Percentiles rank a stretch among this genome's conserved stretches.
Conservation (phyloP, 2,329 filamentous ascomycete genomes). For the Mollisiaceae sp. region DNA sequence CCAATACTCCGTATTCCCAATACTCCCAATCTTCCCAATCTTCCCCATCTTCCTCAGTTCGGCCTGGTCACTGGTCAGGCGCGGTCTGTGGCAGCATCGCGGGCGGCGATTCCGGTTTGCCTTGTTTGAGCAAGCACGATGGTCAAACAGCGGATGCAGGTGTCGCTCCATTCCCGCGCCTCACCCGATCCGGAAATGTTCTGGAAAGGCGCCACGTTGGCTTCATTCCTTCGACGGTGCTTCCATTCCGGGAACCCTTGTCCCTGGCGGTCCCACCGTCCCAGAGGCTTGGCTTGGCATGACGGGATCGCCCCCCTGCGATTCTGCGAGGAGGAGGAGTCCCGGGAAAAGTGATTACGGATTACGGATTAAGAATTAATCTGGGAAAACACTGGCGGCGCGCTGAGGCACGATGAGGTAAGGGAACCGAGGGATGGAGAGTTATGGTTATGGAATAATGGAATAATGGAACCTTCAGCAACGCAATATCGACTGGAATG, state of each 20-base stretch:
- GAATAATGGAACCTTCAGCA: neutral
- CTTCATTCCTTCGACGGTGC: slow-evolving; percentile 28
- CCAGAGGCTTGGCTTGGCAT: neutral
- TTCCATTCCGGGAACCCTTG: slow-evolving; percentile 18
- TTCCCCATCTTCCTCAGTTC: too few relatives aligned
- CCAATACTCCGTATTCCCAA: slow-evolving; percentile 7
- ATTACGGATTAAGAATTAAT: neutral
- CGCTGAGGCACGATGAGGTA: slow-evolving; percentile 10
- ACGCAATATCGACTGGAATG: neutral
- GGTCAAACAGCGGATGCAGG: neutral
- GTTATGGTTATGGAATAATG: neutral
- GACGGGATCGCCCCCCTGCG: slow-evolving; percentile 7
- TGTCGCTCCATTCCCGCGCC: neutral
- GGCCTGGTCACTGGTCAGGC: too few relatives aligned
- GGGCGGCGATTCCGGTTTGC: slow-evolving; percentile 23
- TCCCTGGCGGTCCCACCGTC: neutral
- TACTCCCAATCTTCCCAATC: too few relatives aligned
- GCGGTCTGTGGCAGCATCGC: too few relatives aligned
- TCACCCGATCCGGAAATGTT: slow-evolving; percentile 28
- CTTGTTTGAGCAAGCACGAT: neutral
- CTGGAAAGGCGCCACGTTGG: slow-evolving; percentile 29
- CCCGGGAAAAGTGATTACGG: slow-evolving; percentile 2
- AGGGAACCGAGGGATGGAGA: slow-evolving; percentile 50
- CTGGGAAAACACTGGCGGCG: neutral
- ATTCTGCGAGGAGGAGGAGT: neutral